Evolutionary conservation across 768 basidiomycete genomes (phyloP).

Genomic region (Mycena rebaudengoi): DNA sequence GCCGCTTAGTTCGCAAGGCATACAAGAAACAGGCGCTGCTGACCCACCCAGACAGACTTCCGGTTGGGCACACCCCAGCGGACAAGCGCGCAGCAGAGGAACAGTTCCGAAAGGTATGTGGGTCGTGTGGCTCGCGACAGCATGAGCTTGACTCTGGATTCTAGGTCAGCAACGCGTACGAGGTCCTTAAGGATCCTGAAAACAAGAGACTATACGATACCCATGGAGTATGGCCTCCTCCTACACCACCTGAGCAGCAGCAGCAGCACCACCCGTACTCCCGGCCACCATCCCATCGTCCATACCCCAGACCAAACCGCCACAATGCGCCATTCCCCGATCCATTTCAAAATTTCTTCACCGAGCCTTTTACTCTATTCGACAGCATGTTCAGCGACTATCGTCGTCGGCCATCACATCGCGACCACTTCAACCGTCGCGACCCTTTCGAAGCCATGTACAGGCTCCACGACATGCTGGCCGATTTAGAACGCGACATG

Average conservation of each 20-base stretch:
- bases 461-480: constrained; percentile 43
- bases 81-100: constrained; percentile 73
- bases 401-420: constrained; percentile 36
- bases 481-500: constrained; percentile 41
- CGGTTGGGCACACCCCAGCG: constrained; percentile 58
- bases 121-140: not conserved
- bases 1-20: constrained; percentile 73
- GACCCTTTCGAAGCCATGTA: constrained; percentile 46
- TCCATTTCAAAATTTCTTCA: constrained; percentile 60
- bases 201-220: constrained; percentile 74
- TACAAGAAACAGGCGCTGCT: constrained; percentile 76
- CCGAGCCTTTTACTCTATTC: constrained; percentile 81
- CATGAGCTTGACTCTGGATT: constrained; percentile 4
- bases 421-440: constrained; percentile 34
- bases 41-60: constrained; percentile 80
- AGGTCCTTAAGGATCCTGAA: constrained; percentile 69
- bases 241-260: constrained; percentile 29
- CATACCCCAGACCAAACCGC: not conserved
- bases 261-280: constrained; percentile 16
- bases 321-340: constrained; percentile 47
- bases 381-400: constrained; percentile 71
- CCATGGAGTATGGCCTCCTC: constrained; percentile 81
- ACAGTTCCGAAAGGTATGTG: constrained; percentile 49
- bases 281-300: constrained; percentile 29
- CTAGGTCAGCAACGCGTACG: constrained; percentile 82